Evolutionary conservation across 2,329 filamentous ascomycete species (phyloP).

Genomic region (Fusarium guadeloupense): DNA sequence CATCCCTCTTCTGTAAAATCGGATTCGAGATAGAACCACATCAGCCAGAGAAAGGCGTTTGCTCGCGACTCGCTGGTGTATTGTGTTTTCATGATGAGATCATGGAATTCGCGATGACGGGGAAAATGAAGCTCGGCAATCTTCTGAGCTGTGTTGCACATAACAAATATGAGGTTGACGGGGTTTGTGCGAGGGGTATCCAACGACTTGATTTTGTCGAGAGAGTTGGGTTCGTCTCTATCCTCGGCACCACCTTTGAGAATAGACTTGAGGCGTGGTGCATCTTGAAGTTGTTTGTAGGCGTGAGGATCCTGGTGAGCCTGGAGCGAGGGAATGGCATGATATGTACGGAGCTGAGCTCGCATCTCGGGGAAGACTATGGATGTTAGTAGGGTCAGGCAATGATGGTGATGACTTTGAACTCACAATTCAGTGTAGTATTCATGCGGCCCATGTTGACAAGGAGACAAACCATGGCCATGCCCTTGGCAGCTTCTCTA

Average conservation of each 20-base stretch:
- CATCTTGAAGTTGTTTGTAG: conserved; percentile 98
- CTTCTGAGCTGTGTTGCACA: conserved; percentile 88
- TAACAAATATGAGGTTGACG: conserved; percentile 95
- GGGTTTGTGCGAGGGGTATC: conserved; percentile 84
- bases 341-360: conserved; percentile 95
- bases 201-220: conserved; percentile 79
- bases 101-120: conserved; percentile 87
- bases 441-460: conserved; percentile 99
- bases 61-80: conserved; percentile 85
- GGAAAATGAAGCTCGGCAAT: conserved; percentile 94
- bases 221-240: conserved; percentile 79
- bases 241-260: conserved; percentile 97
- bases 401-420: neutral
- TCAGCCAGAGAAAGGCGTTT: conserved; percentile 91
- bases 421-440: conserved; percentile 93
- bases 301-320: conserved; percentile 93
- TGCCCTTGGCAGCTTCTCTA: conserved; percentile 89
- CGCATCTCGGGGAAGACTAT: conserved; percentile 99
- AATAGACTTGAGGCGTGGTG: conserved; percentile 94
- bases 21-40: conserved; percentile 99
- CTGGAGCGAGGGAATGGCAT: conserved; percentile 95
- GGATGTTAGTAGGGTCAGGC: conserved; percentile 17
- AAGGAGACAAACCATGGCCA: conserved; percentile 98
- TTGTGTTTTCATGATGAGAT: conserved; percentile 91
- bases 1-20: conserved; percentile 91